These are phyloP conservation scores for Picocystis salinarum DNA, from an alignment of 139 green algal species.

Conservation along the genomic window DNA sequence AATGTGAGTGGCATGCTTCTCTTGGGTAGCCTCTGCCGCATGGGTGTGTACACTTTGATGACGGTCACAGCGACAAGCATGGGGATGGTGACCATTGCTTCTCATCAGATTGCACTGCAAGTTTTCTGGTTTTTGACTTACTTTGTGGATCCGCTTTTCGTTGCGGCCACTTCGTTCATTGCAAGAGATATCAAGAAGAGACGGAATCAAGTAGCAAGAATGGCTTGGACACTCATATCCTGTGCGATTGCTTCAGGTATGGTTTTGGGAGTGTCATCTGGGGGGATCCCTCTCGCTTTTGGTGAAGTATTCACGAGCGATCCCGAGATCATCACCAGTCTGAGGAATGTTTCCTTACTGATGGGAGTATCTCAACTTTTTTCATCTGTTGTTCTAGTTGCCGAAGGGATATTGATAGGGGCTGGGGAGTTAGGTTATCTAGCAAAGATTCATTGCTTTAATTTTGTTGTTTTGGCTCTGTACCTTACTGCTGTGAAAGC, in stretches of 20 bases:
- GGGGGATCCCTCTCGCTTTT: no score
- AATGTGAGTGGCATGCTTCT: constrained; percentile 21
- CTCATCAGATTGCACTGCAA: constrained; percentile 47
- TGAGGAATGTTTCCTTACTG: no score
- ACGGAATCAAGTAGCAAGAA: no score
- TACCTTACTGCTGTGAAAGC: background rate
- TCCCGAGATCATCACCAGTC: no score
- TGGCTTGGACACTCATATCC: no score
- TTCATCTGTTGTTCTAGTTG: constrained; percentile 2
- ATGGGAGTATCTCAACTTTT: constrained; percentile 6
- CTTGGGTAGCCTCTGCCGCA: constrained; percentile 23
- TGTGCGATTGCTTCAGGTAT: no score
- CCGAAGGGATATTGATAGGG: constrained; percentile 6
- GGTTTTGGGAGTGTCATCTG: no score
- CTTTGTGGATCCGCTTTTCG: constrained; percentile 35
- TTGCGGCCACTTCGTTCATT: constrained; percentile 37
- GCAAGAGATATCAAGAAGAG: constrained; percentile 33
- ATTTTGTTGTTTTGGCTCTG: constrained; percentile 3
- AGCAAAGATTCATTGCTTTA: constrained; percentile 3
- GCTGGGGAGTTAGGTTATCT: constrained; percentile 4
- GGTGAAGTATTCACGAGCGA: no score
- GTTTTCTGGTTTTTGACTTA: constrained; percentile 47
- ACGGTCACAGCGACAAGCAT: constrained; percentile 19
- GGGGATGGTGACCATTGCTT: constrained; percentile 19
- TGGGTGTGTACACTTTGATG: constrained; percentile 35